phyloP scores from a whole-genome alignment of 306 rosid genomes.

The Sophora flavescens region DNA sequence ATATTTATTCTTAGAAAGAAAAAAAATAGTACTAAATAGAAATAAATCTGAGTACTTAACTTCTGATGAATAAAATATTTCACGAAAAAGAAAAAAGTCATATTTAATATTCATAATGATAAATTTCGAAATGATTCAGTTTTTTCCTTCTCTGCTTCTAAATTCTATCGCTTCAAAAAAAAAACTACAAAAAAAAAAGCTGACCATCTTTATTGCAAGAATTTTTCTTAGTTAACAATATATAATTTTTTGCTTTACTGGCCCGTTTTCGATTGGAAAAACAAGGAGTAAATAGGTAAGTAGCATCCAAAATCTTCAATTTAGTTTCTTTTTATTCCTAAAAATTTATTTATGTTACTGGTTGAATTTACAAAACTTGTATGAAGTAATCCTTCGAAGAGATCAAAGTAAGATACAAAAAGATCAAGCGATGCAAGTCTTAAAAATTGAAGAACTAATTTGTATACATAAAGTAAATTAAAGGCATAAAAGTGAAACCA shows the following conservation, averaged over 20 bases:
- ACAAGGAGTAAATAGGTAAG: not conserved
- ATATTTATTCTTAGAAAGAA: not conserved
- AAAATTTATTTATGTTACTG: not conserved
- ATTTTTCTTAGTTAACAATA: not conserved
- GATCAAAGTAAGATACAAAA: not conserved
- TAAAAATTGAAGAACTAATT: not conserved
- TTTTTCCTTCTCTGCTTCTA: not conserved
- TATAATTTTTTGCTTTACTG: no score
- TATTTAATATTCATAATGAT: not conserved
- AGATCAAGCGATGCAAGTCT: not conserved
- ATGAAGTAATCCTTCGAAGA: not conserved
- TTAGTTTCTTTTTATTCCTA: not conserved
- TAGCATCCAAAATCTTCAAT: no score
- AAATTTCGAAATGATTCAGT: not conserved
- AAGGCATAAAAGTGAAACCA: no score
- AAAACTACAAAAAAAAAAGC: no score
- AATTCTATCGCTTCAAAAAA: not conserved
- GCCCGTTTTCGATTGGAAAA: not conserved
- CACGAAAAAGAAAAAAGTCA: not conserved
- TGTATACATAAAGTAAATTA: not conserved
- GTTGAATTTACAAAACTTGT: not conserved
- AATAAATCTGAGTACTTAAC: not conserved
- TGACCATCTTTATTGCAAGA: not conserved
- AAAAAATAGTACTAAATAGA: not conserved
- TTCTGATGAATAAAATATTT: not conserved